Evolutionary conservation across 2,329 filamentous ascomycete species (phyloP), one percentile per base, ranked within the genome.

Genomic region (Grosmannia huntii): DNA sequence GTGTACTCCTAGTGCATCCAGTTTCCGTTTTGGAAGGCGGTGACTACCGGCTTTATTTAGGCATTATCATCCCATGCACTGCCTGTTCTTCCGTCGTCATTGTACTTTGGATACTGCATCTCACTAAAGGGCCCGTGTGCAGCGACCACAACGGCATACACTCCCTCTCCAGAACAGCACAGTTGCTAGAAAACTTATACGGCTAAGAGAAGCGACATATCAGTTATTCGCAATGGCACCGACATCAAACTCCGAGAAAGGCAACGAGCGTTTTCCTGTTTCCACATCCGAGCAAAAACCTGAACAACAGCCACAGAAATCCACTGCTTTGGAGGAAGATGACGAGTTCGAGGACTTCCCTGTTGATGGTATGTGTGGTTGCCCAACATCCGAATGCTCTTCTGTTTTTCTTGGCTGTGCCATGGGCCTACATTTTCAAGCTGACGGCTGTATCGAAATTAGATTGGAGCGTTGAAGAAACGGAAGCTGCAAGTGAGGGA

Each of bases 301-400:
- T 60, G 72, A 65, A 46, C 59, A 61, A 55, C 41, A 58, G 36
- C 21, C 44, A 25, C 61, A 60, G 19, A 64, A 65, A 55, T 54
- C 77, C 57, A 76, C 85, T 38, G 82, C 87, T 60, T 80, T 97
- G 31, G 94, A 96, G 72, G 94, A 99, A 72, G 94, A 99, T 69
- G 94, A 99, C 72, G 94, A 99, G 76, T 99, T 99, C 68, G 94
- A 99, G 71, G 94, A 99, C 72, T 99, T 99, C 69, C 94, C 94
- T 28, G 88, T 95, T 59, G 92, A 99, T 75, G 90, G 94, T 96
- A 74, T 49, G 76, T 48, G 68, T 16, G 16, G 11, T 38, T 31
- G 9, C 28, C 21, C 4, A 14, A 25, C 1, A 4, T 28, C 12
- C 4, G 12, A 14, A n/a, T 44, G 19, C 9, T 19, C 7, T 44